Evolutionary conservation across 208 protist genomes (phyloP), one percentile per base, ranked within the genome.

Genomic region (Crithidia thermophila): DNA sequence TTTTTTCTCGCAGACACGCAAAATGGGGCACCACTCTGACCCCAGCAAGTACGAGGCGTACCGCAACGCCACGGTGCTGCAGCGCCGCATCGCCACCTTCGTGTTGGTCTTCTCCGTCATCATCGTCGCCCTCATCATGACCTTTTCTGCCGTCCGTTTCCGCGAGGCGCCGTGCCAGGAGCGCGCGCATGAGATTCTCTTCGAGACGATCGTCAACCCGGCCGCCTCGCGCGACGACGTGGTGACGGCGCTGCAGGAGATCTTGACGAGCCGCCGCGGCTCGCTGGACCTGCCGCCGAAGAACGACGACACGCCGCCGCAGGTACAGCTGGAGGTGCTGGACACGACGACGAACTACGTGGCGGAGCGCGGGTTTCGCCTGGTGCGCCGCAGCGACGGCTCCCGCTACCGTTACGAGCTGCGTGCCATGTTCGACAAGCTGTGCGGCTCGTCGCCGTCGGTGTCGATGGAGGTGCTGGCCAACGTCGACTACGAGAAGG

Each of bases 401-500:
- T 49, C 57, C 3, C 40, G 34, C 57, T 72, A 81, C 40, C 45
- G 59, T 40, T 95, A 75, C 67, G 76, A 88, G 45, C 71, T 95
- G 57, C 75, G 79, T 14, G 73, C 79, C n/a, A 27, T 95, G 37
- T 82, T 87, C 39, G 67, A 78, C 20, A 60, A 55, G 25, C 72
- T 95, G 0, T 95, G 90, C 66, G 72, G 68, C 27, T 59, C 79
- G 3, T 60, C 75, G 50, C 84, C 83, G 9, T 55, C 53, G 42
- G 55, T 91, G 14, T 87, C 86, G 2, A 95, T 93, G 90, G 84
- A 90, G 68, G 80, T 87, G 53, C 63, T 95, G 62, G 72, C 84
- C 3, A 95, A 95, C 65, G 90, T 90, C 11, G 90, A 95, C 58
- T 88, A 90, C 62, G 90, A 95, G 56, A 84, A 76, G 33, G 75